Base-by-base conservation (phyloP, 176 grass and related monocot species). In the Oropetium thomaeum region DNA sequence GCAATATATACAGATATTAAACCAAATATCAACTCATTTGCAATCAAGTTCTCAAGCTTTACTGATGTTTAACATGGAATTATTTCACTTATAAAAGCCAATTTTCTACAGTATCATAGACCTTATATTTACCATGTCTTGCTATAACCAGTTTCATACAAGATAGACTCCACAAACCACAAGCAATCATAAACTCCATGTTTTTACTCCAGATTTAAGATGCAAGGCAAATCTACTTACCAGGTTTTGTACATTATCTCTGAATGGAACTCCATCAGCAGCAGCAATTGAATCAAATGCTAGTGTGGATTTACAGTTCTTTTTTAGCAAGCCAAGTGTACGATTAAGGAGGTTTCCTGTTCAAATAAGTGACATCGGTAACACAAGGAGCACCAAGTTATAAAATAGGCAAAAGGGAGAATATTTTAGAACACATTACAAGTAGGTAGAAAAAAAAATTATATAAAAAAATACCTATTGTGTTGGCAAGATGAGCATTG, bases 401-500 rank as follows among this genome's bases (percentile, higher is more conserved):
- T 78, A 42, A 19, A 82, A 74, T 30, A 79, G 20, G 17, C 15
- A 65, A 74, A 80, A 65, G n/a, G 11, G 23, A 43, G n/a, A 53
- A 2, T 3, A 40, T 67, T 55, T 76, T 59, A 77, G 48, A 23
- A 30, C 7, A 44, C 41, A 41, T n/a, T 78, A 42, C 65, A 7
- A 66, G 55, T 27, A n/a, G 2, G 62, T 49, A 27, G 43, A 70
- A n/a, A 81, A 71, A 71, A 43, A 29, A 62, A 16, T 26, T 31
- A 42, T 25, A 67, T 37, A 26, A 76, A 37, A 70, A 30, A 34
- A 71, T 92, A 98, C 95, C 95, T 25, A 97, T 89, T 59, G 91
- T 94, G 77, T 98, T 93, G 35, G 95, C 95, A 87, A 97, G 95
- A 72, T 97, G 88, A 78, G 95, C 90, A 81, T 97, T 97, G 49